A percentile compares a stretch with the other conserved stretches of the same genome.
phyloP scores from a whole-genome alignment of 2,329 filamentous ascomycete genomes.

The Trichoderma sp. region DNA sequence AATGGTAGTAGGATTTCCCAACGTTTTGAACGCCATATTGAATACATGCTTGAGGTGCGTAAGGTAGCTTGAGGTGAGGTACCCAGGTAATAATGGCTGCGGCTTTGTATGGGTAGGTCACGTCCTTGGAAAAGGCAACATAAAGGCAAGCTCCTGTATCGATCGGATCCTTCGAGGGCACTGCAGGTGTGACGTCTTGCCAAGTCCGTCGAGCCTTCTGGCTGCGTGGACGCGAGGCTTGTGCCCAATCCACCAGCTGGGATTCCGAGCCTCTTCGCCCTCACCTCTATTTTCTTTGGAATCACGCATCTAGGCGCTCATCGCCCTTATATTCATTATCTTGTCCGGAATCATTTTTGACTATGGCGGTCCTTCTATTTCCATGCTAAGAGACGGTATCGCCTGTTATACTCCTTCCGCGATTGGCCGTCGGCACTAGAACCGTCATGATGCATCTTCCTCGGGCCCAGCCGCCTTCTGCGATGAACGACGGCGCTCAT shows the following conservation, averaged over 20 bases:
- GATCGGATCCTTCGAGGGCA: neutral
- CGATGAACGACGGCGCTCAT: slow-evolving; percentile 2
- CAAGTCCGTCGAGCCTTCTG: slow-evolving; percentile 6
- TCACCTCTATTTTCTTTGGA: neutral
- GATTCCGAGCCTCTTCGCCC: neutral
- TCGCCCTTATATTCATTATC: neutral
- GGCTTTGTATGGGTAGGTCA: too few species aligned
- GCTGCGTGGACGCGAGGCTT: neutral
- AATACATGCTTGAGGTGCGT: too few species aligned
- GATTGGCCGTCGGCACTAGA: slow-evolving; percentile 16
- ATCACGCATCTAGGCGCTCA: neutral
- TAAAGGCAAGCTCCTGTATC: too few species aligned
- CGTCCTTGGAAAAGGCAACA: too few species aligned
- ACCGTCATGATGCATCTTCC: slow-evolving; percentile 7
- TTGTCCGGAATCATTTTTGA: neutral
- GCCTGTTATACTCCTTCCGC: neutral
- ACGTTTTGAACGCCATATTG: too few species aligned
- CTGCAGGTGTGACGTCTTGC: slow-evolving; percentile 8
- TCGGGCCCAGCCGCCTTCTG: slow-evolving; percentile 6
- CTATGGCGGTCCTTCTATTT: neutral
- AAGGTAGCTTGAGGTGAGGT: too few species aligned
- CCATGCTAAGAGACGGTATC: neutral
- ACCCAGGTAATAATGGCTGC: too few species aligned
- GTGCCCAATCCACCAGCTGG: neutral
- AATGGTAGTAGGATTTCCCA: too few species aligned